phyloP scores from a whole-genome alignment of 2,329 filamentous ascomycete genomes.

The Claviceps fusiformis region DNA sequence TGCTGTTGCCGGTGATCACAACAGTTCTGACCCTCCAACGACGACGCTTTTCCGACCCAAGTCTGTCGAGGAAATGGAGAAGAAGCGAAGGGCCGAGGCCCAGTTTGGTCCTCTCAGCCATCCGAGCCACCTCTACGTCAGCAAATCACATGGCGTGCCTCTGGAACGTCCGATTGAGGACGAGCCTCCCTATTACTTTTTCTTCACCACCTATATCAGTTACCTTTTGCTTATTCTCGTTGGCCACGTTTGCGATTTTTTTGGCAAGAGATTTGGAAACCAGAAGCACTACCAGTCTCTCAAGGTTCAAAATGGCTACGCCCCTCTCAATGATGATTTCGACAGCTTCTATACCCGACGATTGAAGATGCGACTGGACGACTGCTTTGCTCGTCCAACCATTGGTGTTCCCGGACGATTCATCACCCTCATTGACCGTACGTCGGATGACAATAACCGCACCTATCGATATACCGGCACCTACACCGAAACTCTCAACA shows the following conservation, averaged over 20 bases:
- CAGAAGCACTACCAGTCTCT: conserved; percentile 71
- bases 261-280: conserved; percentile 87
- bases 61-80: conserved; percentile 67
- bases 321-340: conserved; percentile 92
- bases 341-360: conserved; percentile 96
- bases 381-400: conserved; percentile 86
- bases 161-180: conserved; percentile 80
- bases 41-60: conserved; percentile 77
- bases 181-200: conserved; percentile 91
- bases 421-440: conserved; percentile 85
- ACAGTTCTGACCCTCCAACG: conserved; percentile 59
- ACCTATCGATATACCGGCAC: conserved; percentile 83
- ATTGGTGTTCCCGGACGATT: conserved; percentile 89
- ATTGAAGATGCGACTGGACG: conserved; percentile 87
- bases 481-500: conserved; percentile 86
- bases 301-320: conserved; percentile 75
- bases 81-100: conserved; percentile 64
- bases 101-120: conserved; percentile 82
- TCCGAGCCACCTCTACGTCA: conserved; percentile 74
- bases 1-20: conserved; percentile 59
- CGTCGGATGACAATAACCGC: conserved; percentile 81
- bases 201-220: conserved; percentile 96
- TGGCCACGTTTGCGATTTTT: conserved; percentile 92
- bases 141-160: conserved; percentile 68
- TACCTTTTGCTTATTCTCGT: conserved; percentile 93